A percentile compares a stretch with the other conserved stretches of the same genome.
These are phyloP conservation scores for Euphorbia peplus DNA, from an alignment of 345 rosid species.

Conservation along the genomic window DNA sequence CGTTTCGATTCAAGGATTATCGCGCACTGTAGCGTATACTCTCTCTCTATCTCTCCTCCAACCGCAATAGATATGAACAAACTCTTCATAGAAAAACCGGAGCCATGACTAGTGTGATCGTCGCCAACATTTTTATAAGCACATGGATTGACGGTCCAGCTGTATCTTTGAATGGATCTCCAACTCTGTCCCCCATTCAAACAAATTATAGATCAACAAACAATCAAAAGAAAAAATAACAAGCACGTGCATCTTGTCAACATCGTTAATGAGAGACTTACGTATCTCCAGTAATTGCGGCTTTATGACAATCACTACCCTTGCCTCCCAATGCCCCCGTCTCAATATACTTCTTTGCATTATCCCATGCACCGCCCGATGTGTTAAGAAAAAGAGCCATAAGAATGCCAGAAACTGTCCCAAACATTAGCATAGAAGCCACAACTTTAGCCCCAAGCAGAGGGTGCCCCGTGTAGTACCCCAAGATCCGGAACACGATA, in stretches of 20 bases:
- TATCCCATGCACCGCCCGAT: slow-evolving; percentile 99
- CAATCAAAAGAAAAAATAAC: neutral
- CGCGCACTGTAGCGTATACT: slow-evolving; percentile 14
- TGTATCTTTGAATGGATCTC: slow-evolving; percentile 97
- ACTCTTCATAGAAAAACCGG: slow-evolving; percentile 68
- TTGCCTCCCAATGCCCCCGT: slow-evolving; percentile 98
- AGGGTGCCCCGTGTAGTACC: slow-evolving; percentile 84
- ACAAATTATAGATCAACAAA: neutral
- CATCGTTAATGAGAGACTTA: slow-evolving; percentile 49
- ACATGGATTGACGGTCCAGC: slow-evolving; percentile 97
- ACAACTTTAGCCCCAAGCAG: slow-evolving; percentile 96
- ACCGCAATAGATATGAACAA: slow-evolving; percentile 18
- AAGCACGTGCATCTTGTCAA: neutral
- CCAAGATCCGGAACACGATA: slow-evolving; percentile 71
- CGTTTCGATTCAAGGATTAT: neutral
- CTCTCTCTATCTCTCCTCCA: slow-evolving; percentile 8
- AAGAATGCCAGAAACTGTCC: slow-evolving; percentile 92
- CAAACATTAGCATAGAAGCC: slow-evolving; percentile 92
- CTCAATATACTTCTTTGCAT: slow-evolving; percentile 93
- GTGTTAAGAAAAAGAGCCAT: slow-evolving; percentile 99
- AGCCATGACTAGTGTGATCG: slow-evolving; percentile 97
- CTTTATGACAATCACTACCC: slow-evolving; percentile 96
- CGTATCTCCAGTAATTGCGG: slow-evolving; percentile 98
- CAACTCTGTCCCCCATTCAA: slow-evolving; percentile 63
- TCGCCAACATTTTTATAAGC: slow-evolving; percentile 82